phyloP scores from a whole-genome alignment of 306 rosid species.

The Inga laurina region DNA sequence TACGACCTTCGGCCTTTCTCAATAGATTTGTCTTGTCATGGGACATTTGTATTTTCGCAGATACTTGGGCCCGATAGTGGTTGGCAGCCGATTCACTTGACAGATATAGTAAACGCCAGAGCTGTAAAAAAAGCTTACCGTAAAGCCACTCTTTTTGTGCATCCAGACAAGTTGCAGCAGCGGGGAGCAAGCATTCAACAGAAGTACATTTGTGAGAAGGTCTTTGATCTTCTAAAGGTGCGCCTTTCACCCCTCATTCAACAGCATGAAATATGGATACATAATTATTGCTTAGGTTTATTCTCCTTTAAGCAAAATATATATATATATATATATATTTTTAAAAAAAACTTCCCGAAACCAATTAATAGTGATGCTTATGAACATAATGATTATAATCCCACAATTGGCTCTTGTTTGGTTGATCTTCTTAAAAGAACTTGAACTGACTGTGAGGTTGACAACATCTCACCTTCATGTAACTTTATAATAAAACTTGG shows the following conservation, averaged over 20 bases:
- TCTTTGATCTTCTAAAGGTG: conserved; percentile 96
- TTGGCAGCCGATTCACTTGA: conserved; percentile 88
- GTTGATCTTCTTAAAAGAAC: not conserved
- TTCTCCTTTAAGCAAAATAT: not conserved
- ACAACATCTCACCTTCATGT: not conserved
- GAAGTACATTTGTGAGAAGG: conserved; percentile 89
- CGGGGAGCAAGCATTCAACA: conserved; percentile 94
- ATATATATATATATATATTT: too few species aligned
- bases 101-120: conserved; percentile 54
- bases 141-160: conserved; percentile 87
- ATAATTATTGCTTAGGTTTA: not conserved
- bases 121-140: conserved; percentile 91
- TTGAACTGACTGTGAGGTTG: not conserved
- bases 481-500: not conserved
- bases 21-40: conserved; percentile 12
- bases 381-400: not conserved
- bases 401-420: not conserved
- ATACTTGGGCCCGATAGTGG: conserved; percentile 89
- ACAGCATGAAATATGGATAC: conserved; percentile 23
- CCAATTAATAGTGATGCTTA: not conserved
- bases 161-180: conserved; percentile 97
- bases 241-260: conserved; percentile 21
- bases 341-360: not conserved
- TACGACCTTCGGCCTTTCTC: not conserved
- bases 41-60: conserved; percentile 45